Percentiles rank a stretch among this genome's conserved stretches.
These are phyloP conservation scores for Penicillium hordei DNA, from an alignment of 2,329 filamentous ascomycete species.

Conservation along the genomic window DNA sequence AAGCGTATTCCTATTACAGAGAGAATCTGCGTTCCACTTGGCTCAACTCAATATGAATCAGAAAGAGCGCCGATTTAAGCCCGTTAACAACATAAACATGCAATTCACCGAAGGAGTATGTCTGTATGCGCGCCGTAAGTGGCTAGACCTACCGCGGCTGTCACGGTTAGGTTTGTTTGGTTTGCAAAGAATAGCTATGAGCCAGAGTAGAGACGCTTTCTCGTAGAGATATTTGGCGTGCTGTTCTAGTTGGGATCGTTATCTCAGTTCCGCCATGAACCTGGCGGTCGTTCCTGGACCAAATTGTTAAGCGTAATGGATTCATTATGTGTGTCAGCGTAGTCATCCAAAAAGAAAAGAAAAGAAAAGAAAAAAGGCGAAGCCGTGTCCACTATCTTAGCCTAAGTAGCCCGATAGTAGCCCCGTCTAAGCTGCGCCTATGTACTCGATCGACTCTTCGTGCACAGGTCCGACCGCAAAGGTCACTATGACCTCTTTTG, in stretches of 20 bases:
- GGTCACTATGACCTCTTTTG: constrained; percentile 27
- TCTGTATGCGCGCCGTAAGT: neutral
- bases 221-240: neutral
- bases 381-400: constrained; percentile 31
- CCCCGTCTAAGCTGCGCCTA: constrained; percentile 35
- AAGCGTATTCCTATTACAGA: constrained; percentile 36
- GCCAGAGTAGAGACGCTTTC: neutral
- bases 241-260: neutral
- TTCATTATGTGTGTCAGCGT: constrained; percentile 33
- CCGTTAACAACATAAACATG: neutral
- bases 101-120: neutral
- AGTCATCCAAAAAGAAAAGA: constrained; percentile 45
- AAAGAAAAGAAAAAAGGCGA: constrained; percentile 47
- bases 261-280: neutral
- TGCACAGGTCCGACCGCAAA: constrained; percentile 43
- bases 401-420: constrained; percentile 37
- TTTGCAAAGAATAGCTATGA: neutral
- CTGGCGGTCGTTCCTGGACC: neutral
- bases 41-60: neutral
- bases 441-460: constrained; percentile 39
- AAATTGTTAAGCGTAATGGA: constrained; percentile 5
- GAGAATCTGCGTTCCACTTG: constrained; percentile 11
- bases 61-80: neutral
- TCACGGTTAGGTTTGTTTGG: neutral
- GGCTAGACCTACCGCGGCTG: no score